These are phyloP conservation scores for Stellera chamaejasme DNA, from an alignment of 345 rosid species.

Conservation along the genomic window DNA sequence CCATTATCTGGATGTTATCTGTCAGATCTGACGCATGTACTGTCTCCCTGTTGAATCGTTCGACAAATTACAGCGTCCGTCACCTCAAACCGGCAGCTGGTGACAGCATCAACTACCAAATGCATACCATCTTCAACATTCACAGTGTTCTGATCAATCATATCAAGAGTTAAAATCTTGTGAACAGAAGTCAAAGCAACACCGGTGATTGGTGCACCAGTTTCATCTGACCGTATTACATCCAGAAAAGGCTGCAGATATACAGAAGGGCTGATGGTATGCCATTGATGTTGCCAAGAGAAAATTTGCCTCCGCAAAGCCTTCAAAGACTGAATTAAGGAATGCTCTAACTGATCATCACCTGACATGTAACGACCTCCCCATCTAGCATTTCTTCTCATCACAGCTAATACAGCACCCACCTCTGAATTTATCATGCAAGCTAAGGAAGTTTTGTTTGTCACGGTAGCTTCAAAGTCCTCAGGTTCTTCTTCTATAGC, in stretches of 20 bases:
- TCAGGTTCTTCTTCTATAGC: conserved; percentile 94
- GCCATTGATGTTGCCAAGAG: conserved; percentile 87
- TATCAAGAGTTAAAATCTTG: conserved; percentile 74
- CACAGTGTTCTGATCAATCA: conserved; percentile 65
- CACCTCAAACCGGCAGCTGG: conserved; percentile 96
- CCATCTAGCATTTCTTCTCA: conserved; percentile 99
- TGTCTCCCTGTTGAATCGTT: no score
- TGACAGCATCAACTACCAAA: conserved; percentile 91
- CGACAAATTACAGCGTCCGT: conserved; percentile 96
- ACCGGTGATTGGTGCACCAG: conserved; percentile 91
- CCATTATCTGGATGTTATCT: no score
- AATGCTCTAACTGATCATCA: conserved; percentile 92
- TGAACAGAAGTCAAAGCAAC: conserved; percentile 87
- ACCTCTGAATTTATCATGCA: conserved; percentile 86
- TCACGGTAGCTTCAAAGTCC: conserved; percentile 49
- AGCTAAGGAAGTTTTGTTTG: conserved; percentile 56
- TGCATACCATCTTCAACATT: conserved; percentile 92
- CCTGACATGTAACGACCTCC: conserved; percentile 90
- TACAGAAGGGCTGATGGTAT: conserved; percentile 63
- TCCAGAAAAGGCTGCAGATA: conserved; percentile 92
- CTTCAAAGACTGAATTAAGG: conserved; percentile 84
- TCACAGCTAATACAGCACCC: conserved; percentile 90
- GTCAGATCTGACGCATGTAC: no score
- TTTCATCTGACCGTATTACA: conserved; percentile 86
- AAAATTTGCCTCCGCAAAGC: conserved; percentile 76